Evolutionary conservation across 2,329 filamentous ascomycete genomes (phyloP).

Genomic region (Dothideomycetes sp.): DNA sequence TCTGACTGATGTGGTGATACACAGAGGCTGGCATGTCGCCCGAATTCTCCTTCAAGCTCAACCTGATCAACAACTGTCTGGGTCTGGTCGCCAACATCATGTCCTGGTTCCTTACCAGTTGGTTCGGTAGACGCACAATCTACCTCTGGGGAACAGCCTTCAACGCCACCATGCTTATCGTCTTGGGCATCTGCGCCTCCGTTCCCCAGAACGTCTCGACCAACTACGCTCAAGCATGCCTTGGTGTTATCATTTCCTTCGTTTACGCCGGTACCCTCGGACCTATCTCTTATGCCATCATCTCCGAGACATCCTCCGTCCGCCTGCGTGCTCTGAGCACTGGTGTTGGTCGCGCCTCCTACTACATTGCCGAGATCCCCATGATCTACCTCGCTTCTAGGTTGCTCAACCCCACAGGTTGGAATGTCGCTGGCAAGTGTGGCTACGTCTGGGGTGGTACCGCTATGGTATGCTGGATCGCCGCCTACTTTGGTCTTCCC

Average conservation of each 20-base stretch:
- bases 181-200: conserved; percentile 51
- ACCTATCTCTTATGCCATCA: conserved; percentile 58
- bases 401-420: conserved; percentile 48
- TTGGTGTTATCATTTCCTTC: conserved; percentile 57
- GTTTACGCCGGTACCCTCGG: conserved; percentile 54
- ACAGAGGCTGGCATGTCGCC: conserved; percentile 51
- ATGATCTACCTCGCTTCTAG: conserved; percentile 54
- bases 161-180: conserved; percentile 46
- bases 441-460: conserved; percentile 42
- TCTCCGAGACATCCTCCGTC: conserved; percentile 56
- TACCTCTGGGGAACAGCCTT: conserved; percentile 52
- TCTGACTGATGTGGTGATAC: background rate
- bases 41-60: conserved; percentile 50
- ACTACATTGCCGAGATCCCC: conserved; percentile 57
- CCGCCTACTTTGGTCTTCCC: conserved; percentile 37
- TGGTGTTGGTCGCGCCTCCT: conserved; percentile 52
- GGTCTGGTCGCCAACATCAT: conserved; percentile 54
- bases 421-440: conserved; percentile 32
- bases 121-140: conserved; percentile 54
- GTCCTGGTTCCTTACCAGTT: conserved; percentile 57
- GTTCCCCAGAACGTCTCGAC: conserved; percentile 32
- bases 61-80: conserved; percentile 55
- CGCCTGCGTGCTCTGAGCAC: conserved; percentile 56
- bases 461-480: conserved; percentile 32
- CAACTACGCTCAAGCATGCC: conserved; percentile 48